Evolutionary conservation across 2,329 filamentous ascomycete species (phyloP), one percentile per base, ranked within the genome.

Genomic region (Tolypocladium sp.): DNA sequence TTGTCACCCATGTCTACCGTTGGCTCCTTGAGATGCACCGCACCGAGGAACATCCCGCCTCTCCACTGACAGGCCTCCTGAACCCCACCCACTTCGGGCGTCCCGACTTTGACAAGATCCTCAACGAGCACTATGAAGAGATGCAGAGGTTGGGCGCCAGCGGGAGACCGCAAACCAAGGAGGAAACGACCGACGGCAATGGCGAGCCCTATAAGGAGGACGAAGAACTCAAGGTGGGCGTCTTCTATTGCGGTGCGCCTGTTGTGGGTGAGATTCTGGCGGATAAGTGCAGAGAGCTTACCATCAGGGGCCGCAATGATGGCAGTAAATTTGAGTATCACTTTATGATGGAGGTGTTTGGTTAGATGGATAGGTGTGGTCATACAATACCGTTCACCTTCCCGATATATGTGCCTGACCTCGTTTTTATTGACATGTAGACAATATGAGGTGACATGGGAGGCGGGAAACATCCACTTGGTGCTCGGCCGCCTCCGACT

Each of bases 341-440:
- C 57, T 84, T 84, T 57, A 80, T 82, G 75, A 81, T 82, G 58
- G 82, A 84, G 63, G 80, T 84, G 0, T 84, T 84, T 71, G 79
- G 76, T 3, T 80, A 44, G 41, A 15, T 9, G 7, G 41, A 44
- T 30, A 40, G 12, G 27, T 30, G 27, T 5, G 30, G 8, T 30
- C 30, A 30, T 30, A 30, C 30, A 30, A n/a, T n/a, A n/a, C n/a
- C n/a, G n/a, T n/a, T n/a, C n/a, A n/a, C n/a, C n/a, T n/a, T n/a
- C n/a, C n/a, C n/a, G n/a, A n/a, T n/a, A n/a, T n/a, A n/a, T n/a
- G n/a, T n/a, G n/a, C n/a, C n/a, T n/a, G n/a, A n/a, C n/a, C n/a
- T n/a, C n/a, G n/a, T n/a, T n/a, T n/a, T n/a, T n/a, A n/a, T n/a
- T n/a, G n/a, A n/a, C n/a, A n/a, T n/a, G n/a, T n/a, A n/a, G n/a